Conservation (phyloP, 345 rosid genomes). For the Erysimum cheiranthoides region DNA sequence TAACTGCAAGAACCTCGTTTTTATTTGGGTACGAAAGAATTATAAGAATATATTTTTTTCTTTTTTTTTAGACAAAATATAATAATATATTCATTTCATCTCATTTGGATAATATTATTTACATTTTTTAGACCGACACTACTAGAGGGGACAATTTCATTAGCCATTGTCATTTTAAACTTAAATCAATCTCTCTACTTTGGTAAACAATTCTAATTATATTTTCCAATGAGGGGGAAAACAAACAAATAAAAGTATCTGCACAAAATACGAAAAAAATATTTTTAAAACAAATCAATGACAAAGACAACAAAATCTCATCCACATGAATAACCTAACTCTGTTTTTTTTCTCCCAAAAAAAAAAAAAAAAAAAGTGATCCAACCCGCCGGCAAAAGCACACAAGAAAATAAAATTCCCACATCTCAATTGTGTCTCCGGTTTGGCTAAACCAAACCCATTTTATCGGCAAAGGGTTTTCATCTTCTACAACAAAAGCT, state of each 20-base stretch:
- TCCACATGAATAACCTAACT: slow-evolving; percentile 48
- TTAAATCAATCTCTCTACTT: slow-evolving; percentile 15
- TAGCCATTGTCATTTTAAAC: background rate
- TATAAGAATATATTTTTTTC: background rate
- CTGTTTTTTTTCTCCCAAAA: slow-evolving; percentile 24
- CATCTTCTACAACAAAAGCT: slow-evolving; percentile 43
- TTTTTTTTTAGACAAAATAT: too few relatives aligned
- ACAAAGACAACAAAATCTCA: slow-evolving; percentile 41
- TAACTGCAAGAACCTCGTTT: too few relatives aligned
- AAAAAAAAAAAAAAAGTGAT: slow-evolving; percentile 40
- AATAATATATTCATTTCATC: background rate
- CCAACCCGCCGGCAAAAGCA: slow-evolving; percentile 32
- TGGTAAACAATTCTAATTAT: background rate
- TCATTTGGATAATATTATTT: background rate
- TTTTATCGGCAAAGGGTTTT: slow-evolving; percentile 36
- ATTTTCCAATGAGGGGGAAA: slow-evolving; percentile 15
- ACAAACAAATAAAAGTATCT: slow-evolving; percentile 26
- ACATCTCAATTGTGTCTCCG: slow-evolving; percentile 37
- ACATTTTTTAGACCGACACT: background rate
- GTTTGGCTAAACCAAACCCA: slow-evolving; percentile 36
- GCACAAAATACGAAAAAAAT: slow-evolving; percentile 29
- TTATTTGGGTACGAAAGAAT: background rate
- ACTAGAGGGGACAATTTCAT: background rate
- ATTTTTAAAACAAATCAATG: slow-evolving; percentile 16
- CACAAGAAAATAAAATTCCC: slow-evolving; percentile 19